These are phyloP conservation scores for Plasmodium falciparum DNA, from an alignment of 169 alveolate species.

Conservation along the genomic window DNA sequence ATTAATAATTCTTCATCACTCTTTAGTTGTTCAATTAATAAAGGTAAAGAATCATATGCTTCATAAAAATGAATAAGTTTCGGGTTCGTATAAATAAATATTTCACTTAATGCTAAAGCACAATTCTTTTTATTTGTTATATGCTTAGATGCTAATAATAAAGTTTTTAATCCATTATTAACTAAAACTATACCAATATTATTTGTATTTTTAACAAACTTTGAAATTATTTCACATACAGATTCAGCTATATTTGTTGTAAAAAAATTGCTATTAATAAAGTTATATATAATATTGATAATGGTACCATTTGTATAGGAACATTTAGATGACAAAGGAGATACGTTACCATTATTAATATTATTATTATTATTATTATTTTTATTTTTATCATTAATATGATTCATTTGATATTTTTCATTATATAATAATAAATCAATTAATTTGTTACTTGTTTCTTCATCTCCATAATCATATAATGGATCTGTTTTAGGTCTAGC, in stretches of 20 bases:
- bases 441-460: slow-evolving; percentile 48
- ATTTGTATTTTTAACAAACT: slow-evolving; percentile 37
- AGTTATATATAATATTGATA: slow-evolving; percentile 59
- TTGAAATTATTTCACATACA: slow-evolving; percentile 56
- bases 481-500: slow-evolving; percentile 53
- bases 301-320: slow-evolving; percentile 65
- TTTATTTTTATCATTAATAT: background rate
- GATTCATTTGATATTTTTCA: slow-evolving; percentile 38
- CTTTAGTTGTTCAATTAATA: slow-evolving; percentile 50
- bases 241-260: slow-evolving; percentile 73
- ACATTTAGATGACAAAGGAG: background rate
- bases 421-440: slow-evolving; percentile 37
- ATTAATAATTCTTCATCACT: slow-evolving; percentile 57
- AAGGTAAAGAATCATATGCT: slow-evolving; percentile 74
- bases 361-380: background rate
- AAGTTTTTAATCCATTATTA: slow-evolving; percentile 69
- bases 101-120: slow-evolving; percentile 71
- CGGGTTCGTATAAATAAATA: slow-evolving; percentile 68
- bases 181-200: slow-evolving; percentile 62
- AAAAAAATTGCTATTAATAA: slow-evolving; percentile 65
- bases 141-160: slow-evolving; percentile 53
- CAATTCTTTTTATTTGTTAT: slow-evolving; percentile 61
- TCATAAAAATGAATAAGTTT: slow-evolving; percentile 73
- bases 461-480: slow-evolving; percentile 74
- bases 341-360: background rate